A percentile compares a stretch with the other conserved stretches of the same genome.
These are phyloP conservation scores for Solanum appendiculatum DNA, from an alignment of 257 asterid species.

Conservation along the genomic window DNA sequence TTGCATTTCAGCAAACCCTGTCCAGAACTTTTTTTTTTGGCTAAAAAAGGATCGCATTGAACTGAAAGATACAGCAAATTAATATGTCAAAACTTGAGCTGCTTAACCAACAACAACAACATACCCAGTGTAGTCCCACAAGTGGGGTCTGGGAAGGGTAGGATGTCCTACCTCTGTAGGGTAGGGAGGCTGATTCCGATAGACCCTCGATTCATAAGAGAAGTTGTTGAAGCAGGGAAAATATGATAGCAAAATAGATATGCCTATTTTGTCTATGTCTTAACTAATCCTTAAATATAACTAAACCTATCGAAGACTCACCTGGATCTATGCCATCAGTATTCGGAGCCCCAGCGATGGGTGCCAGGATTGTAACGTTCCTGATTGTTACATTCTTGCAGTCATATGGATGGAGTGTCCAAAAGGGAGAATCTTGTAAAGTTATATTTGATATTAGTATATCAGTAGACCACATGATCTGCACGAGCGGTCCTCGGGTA, in stretches of 20 bases:
- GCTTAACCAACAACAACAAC: background rate
- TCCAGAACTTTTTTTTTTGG: fast-evolving
- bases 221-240: background rate
- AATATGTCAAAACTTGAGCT: background rate
- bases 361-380: slow-evolving; percentile 32
- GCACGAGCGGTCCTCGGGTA: slow-evolving; percentile 44
- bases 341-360: slow-evolving; percentile 37
- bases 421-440: slow-evolving; percentile 40
- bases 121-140: background rate
- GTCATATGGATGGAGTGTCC: slow-evolving; percentile 46
- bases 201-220: background rate
- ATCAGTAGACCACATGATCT: slow-evolving; percentile 45
- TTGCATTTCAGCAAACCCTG: background rate
- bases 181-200: background rate
- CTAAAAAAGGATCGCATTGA: background rate
- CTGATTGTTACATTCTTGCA: slow-evolving; percentile 39
- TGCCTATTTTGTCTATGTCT: fast-evolving
- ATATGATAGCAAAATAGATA: background rate
- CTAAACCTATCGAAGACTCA: background rate
- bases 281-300: too few species aligned
- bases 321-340: slow-evolving; percentile 49
- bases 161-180: background rate
- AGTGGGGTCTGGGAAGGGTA: background rate
- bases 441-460: slow-evolving; percentile 30
- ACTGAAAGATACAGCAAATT: background rate